Percentiles rank a stretch among this genome's conserved stretches.
Conservation (phyloP, 73 alveolate species). For the Tetrahymena elliotti region DNA sequence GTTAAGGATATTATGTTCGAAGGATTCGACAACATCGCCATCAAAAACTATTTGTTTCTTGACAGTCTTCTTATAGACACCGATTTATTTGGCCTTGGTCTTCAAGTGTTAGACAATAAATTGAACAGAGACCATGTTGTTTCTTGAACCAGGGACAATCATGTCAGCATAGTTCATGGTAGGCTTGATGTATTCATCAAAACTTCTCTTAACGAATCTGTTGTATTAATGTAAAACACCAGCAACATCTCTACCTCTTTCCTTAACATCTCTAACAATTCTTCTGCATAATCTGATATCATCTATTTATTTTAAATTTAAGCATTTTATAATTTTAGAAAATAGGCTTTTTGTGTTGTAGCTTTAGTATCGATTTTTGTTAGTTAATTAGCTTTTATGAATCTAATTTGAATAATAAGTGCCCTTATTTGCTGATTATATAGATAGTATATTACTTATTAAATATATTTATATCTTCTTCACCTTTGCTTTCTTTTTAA, state of each 20-base stretch:
- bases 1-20: background rate
- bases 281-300: constrained; percentile 93
- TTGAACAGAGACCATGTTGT: constrained; percentile 48
- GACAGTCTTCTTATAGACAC: background rate
- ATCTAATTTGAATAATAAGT: too few species aligned
- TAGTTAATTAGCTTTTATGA: too few species aligned
- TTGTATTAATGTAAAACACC: constrained; percentile 80
- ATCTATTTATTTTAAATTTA: constrained; percentile 15
- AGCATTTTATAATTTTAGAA: too few species aligned
- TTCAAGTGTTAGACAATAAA: constrained; percentile 38
- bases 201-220: constrained; percentile 91
- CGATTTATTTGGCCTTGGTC: constrained; percentile 12
- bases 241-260: constrained; percentile 91
- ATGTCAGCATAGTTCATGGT: constrained; percentile 91
- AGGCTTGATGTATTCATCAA: constrained; percentile 89
- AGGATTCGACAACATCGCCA: background rate
- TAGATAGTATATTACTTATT: too few species aligned
- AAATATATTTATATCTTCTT: background rate
- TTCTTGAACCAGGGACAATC: constrained; percentile 69
- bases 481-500: background rate
- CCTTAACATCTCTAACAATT: constrained; percentile 80
- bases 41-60: background rate
- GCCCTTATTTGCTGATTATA: too few species aligned
- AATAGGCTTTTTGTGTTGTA: too few species aligned
- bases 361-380: too few species aligned